Percentiles rank a stretch among this genome's conserved stretches.
Evolutionary conservation across 2,329 filamentous ascomycete species (phyloP).

Genomic region (Botrytis elliptica): DNA sequence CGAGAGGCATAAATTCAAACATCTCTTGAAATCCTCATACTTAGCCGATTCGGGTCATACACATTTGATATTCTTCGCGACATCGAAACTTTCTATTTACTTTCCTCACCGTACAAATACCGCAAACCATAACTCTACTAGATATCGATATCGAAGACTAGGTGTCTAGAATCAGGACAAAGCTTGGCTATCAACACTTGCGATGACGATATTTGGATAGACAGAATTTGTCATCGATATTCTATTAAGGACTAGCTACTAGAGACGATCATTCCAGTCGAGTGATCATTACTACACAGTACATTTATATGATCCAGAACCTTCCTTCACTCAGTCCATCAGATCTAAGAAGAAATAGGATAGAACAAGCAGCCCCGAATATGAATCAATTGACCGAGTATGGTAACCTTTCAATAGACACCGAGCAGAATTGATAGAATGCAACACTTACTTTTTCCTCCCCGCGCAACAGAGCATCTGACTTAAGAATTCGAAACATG

Average conservation of each 20-base stretch:
- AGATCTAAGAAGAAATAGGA: not conserved
- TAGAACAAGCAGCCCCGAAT: not conserved
- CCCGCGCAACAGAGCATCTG: not conserved
- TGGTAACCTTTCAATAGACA: not conserved
- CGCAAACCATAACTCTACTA: not conserved
- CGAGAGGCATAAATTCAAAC: not conserved
- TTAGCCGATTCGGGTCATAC: not conserved
- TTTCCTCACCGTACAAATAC: not conserved
- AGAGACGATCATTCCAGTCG: not conserved
- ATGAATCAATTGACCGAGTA: not conserved
- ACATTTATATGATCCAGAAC: not conserved
- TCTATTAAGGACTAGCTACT: not conserved
- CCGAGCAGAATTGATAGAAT: not conserved
- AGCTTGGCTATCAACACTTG: not conserved
- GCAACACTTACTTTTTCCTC: not conserved
- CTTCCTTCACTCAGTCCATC: not conserved
- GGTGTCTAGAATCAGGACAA: not conserved
- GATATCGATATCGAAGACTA: not conserved
- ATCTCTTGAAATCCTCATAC: not conserved
- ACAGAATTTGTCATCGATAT: not conserved
- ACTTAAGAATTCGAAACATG: not conserved
- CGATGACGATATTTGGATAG: not conserved
- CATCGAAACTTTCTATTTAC: not conserved
- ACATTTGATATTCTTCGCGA: not conserved
- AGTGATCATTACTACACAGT: not conserved